Conservation (phyloP, 2,329 filamentous ascomycete species). For the Phyllosticta capitalensis region DNA sequence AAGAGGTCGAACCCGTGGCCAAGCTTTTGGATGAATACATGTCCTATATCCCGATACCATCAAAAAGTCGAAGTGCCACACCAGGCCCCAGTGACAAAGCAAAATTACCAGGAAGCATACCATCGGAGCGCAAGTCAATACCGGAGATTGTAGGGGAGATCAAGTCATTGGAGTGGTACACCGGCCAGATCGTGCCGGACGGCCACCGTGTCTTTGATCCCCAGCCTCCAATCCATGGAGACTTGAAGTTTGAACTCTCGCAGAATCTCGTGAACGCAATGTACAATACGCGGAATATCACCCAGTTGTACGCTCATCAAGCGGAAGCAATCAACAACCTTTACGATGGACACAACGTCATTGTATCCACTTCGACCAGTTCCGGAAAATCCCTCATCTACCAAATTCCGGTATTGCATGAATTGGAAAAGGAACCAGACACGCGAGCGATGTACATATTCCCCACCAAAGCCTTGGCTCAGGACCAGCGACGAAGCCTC, state of each 20-base stretch:
- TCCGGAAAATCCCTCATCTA: slow-evolving; percentile 98
- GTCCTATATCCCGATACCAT: slow-evolving; percentile 53
- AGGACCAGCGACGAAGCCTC: slow-evolving; percentile 84
- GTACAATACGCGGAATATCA: slow-evolving; percentile 85
- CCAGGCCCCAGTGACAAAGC: slow-evolving; percentile 28
- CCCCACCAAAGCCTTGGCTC: slow-evolving; percentile 89
- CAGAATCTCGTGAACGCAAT: slow-evolving; percentile 92
- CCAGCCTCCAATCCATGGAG: slow-evolving; percentile 70
- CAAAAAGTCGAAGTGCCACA: slow-evolving; percentile 33
- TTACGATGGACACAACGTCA: slow-evolving; percentile 72
- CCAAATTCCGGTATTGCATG: slow-evolving; percentile 82
- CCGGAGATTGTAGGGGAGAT: slow-evolving; percentile 79
- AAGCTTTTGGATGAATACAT: slow-evolving; percentile 51
- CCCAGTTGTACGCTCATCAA: slow-evolving; percentile 81
- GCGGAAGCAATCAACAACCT: slow-evolving; percentile 87
- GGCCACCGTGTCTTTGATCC: slow-evolving; percentile 86
- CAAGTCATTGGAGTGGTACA: slow-evolving; percentile 77
- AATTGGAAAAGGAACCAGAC: slow-evolving; percentile 65
- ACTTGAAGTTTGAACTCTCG: slow-evolving; percentile 76
- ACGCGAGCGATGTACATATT: slow-evolving; percentile 96
- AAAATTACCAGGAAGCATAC: slow-evolving; percentile 59
- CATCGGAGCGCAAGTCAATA: slow-evolving; percentile 68
- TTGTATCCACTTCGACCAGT: slow-evolving; percentile 89
- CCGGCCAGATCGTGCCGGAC: slow-evolving; percentile 82
- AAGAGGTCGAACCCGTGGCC: slow-evolving; percentile 57